These are phyloP conservation scores for Lantana camara DNA, from an alignment of 257 asterid genomes.

Conservation along the genomic window DNA sequence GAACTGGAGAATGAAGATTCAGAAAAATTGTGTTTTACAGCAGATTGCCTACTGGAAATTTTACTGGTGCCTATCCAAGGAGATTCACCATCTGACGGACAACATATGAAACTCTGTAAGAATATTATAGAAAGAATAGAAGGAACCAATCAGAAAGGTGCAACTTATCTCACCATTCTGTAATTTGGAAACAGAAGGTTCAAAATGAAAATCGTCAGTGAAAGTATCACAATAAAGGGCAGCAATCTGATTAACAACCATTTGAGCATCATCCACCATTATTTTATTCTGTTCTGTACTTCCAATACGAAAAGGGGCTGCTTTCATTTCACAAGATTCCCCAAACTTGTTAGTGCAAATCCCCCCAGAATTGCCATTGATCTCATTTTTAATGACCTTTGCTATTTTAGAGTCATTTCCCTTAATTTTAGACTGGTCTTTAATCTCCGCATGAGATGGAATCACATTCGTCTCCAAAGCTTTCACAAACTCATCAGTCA, in stretches of 20 bases:
- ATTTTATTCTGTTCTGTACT: constrained; percentile 1
- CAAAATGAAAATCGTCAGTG: background rate
- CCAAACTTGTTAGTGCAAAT: constrained; percentile 2
- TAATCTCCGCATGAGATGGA: constrained; percentile 9
- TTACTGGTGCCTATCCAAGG: constrained; percentile 25
- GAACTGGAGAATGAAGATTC: constrained; percentile 23
- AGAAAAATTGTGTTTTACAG: background rate
- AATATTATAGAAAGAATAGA: background rate
- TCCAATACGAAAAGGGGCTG: constrained; percentile 4
- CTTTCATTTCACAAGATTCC: constrained; percentile 8
- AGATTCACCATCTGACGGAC: constrained; percentile 13
- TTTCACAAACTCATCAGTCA: constrained; percentile 10
- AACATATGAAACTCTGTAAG: background rate
- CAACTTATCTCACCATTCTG: constrained; percentile 27
- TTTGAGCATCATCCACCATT: constrained; percentile 16
- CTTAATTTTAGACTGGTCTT: constrained; percentile 3
- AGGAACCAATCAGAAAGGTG: background rate
- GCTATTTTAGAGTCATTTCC: constrained; percentile 3
- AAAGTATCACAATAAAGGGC: constrained; percentile 14
- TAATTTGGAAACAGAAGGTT: constrained; percentile 21
- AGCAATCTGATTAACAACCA: background rate
- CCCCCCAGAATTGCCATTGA: background rate
- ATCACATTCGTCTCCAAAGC: background rate
- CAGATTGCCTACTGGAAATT: constrained; percentile 9
- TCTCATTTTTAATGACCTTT: background rate